Conservation (phyloP, 306 rosid genomes). For the Cucumis cinereus region DNA sequence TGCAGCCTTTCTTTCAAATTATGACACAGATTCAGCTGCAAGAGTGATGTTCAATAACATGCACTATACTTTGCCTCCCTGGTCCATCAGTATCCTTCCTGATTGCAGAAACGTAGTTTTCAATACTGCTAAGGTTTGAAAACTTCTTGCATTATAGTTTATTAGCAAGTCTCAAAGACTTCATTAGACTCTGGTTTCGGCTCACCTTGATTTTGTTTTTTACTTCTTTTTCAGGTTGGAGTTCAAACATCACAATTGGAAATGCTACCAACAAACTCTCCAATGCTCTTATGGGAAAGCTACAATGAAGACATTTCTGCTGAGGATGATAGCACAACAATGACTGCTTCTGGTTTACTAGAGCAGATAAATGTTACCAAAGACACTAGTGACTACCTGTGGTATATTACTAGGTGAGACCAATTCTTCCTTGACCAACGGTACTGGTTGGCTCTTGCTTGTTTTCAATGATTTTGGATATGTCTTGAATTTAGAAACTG, state of each 20-base stretch:
- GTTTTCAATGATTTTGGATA: background rate
- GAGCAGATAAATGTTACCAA: slow-evolving; percentile 93
- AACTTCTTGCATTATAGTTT: background rate
- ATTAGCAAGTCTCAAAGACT: background rate
- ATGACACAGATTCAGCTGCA: slow-evolving; percentile 51
- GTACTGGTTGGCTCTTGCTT: background rate
- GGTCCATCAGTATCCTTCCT: slow-evolving; percentile 95
- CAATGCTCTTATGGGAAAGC: slow-evolving; percentile 74
- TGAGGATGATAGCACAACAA: slow-evolving; percentile 51
- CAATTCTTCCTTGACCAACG: background rate
- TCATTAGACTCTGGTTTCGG: background rate
- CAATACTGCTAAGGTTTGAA: slow-evolving; percentile 82
- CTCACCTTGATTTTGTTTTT: background rate
- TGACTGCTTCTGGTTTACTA: slow-evolving; percentile 74
- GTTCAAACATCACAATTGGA: slow-evolving; percentile 94
- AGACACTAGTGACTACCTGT: slow-evolving; percentile 85
- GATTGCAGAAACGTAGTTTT: slow-evolving; percentile 87
- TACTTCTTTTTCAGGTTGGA: slow-evolving; percentile 51
- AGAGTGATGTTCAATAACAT: slow-evolving; percentile 92
- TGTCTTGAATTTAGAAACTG: too few relatives aligned
- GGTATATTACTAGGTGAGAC: slow-evolving; percentile 88
- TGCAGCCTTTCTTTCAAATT: slow-evolving; percentile 88
- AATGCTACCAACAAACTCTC: slow-evolving; percentile 73
- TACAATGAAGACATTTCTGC: slow-evolving; percentile 68
- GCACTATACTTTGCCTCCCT: slow-evolving; percentile 96